These are phyloP conservation scores for Acmispon strigosus DNA, from an alignment of 306 rosid species.

Conservation along the genomic window DNA sequence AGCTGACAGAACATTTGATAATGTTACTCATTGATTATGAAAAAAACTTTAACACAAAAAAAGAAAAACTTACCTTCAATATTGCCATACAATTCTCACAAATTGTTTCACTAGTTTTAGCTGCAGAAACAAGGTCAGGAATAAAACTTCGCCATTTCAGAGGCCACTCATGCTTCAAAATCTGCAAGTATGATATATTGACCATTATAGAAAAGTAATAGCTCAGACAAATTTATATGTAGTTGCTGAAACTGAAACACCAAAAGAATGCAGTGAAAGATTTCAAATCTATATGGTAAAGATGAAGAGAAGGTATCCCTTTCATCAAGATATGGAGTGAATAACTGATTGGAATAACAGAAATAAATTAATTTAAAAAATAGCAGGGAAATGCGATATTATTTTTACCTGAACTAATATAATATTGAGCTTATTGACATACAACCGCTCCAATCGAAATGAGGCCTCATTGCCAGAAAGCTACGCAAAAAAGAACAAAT, in stretches of 20 bases:
- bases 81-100: slow-evolving; percentile 92
- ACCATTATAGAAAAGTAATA: neutral
- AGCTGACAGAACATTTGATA: slow-evolving; percentile 22
- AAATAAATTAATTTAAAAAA: neutral
- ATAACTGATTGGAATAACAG: neutral
- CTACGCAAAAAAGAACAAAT: slow-evolving; percentile 25
- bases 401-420: slow-evolving; percentile 81
- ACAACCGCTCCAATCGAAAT: slow-evolving; percentile 77
- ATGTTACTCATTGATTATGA: slow-evolving; percentile 1
- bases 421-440: slow-evolving; percentile 94
- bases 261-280: neutral
- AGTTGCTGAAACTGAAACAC: neutral
- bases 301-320: neutral
- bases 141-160: slow-evolving; percentile 72
- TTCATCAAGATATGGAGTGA: neutral
- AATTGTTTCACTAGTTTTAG: slow-evolving; percentile 82
- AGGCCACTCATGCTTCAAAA: slow-evolving; percentile 97
- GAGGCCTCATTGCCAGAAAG: slow-evolving; percentile 83
- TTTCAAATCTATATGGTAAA: neutral
- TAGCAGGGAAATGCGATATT: neutral
- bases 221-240: neutral
- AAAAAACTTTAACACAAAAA: neutral
- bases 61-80: slow-evolving; percentile 42
- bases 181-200: slow-evolving; percentile 32
- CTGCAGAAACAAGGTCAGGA: slow-evolving; percentile 83